Evolutionary conservation across 2,329 filamentous ascomycete species (phyloP).

Genomic region (Cladophialophora yegresii): DNA sequence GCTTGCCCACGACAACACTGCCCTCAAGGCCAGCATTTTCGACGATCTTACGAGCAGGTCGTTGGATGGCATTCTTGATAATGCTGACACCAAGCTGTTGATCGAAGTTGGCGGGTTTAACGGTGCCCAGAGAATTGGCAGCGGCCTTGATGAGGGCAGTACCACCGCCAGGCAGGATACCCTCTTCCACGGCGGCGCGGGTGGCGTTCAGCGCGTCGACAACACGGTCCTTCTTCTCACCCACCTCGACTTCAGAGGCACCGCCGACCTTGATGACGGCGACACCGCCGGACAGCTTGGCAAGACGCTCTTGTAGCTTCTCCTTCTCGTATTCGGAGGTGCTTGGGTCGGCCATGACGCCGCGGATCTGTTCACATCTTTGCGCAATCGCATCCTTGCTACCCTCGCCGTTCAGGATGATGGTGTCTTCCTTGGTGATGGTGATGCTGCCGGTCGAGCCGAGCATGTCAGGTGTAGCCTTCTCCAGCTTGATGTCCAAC

Average conservation of each 20-base stretch:
- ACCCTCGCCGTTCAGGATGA: slow-evolving; percentile 95
- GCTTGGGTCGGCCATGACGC: slow-evolving; percentile 87
- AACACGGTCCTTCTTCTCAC: slow-evolving; percentile 99
- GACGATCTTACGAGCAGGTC: slow-evolving; percentile 89
- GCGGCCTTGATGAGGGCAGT: slow-evolving; percentile 97
- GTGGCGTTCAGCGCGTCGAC: slow-evolving; percentile 98
- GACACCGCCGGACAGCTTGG: slow-evolving; percentile 98
- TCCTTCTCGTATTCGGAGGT: slow-evolving; percentile 99
- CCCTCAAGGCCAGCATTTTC: slow-evolving; percentile 98
- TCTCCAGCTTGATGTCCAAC: slow-evolving; percentile 98
- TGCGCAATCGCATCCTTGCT: slow-evolving; percentile 90
- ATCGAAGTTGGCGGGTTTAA: slow-evolving; percentile 96
- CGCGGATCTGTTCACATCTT: slow-evolving; percentile 98
- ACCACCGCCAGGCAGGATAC: slow-evolving; percentile 97
- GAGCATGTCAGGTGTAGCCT: slow-evolving; percentile 92
- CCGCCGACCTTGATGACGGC: slow-evolving; percentile 99
- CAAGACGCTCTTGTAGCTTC: slow-evolving; percentile 99
- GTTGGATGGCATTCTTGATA: slow-evolving; percentile 96
- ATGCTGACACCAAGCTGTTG: slow-evolving; percentile 98
- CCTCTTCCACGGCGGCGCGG: slow-evolving; percentile 96
- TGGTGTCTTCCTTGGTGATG: slow-evolving; percentile 99
- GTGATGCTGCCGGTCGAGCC: slow-evolving; percentile 97
- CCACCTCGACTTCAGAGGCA: slow-evolving; percentile 95
- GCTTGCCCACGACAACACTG: slow-evolving; percentile 95
- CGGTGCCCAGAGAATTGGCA: slow-evolving; percentile 75